Evolutionary conservation across 1,284 basidiomycete species (phyloP).

Genomic region (Schizophyllum amplum): DNA sequence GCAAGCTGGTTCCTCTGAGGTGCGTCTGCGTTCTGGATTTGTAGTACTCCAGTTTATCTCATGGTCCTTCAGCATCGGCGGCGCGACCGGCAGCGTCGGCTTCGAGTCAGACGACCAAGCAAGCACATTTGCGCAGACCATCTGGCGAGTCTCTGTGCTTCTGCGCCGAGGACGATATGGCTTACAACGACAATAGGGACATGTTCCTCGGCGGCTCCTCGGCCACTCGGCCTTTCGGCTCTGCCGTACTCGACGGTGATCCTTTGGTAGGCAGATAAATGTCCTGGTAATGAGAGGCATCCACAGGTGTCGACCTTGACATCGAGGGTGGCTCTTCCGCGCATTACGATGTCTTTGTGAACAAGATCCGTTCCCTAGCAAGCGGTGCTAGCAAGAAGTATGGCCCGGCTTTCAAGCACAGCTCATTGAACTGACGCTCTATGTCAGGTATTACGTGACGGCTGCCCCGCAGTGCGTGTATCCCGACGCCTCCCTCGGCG

Average conservation of each 20-base stretch:
- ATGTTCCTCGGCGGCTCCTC: constrained; percentile 51
- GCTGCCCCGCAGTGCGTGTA: constrained; percentile 52
- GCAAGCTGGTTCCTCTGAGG: constrained; percentile 45
- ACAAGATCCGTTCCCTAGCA: constrained; percentile 43
- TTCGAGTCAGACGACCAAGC: constrained; percentile 48
- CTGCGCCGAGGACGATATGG: no score
- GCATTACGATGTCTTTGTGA: constrained; percentile 52
- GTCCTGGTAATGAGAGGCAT: no score
- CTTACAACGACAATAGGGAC: constrained; percentile 18
- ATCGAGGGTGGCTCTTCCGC: constrained; percentile 55
- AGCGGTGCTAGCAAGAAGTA: constrained; percentile 46
- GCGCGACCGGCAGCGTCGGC: constrained; percentile 43
- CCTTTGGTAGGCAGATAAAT: not conserved
- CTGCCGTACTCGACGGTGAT: constrained; percentile 55
- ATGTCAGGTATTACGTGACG: constrained; percentile 48
- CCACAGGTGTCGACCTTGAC: constrained; percentile 51
- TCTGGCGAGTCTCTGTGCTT: constrained; percentile 30
- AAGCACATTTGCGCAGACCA: constrained; percentile 43
- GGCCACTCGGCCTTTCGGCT: constrained; percentile 52
- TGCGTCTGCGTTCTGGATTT: constrained; percentile 13
- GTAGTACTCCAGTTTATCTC: constrained; percentile 17
- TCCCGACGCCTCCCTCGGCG: constrained; percentile 45
- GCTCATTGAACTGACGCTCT: not conserved
- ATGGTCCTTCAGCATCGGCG: constrained; percentile 33
- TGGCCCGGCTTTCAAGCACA: constrained; percentile 6